These are phyloP conservation scores for Cryptosporidium ubiquitum DNA, from an alignment of 169 alveolate genomes.

Conservation along the genomic window DNA sequence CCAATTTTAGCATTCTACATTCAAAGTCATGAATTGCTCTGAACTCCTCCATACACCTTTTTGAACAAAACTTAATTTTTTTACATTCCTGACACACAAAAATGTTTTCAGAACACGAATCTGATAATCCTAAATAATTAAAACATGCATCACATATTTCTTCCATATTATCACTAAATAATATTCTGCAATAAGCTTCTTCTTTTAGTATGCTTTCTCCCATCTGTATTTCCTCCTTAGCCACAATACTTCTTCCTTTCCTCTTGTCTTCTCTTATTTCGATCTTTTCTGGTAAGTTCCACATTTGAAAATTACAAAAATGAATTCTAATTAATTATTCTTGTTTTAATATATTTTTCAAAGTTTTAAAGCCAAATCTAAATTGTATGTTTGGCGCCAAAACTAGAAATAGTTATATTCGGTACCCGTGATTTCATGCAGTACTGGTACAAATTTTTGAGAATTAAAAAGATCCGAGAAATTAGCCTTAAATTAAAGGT, in stretches of 20 bases:
- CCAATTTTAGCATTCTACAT: constrained; percentile 11
- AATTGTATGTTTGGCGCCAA: background rate
- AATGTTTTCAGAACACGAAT: background rate
- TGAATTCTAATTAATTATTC: background rate
- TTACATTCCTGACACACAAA: constrained; percentile 20
- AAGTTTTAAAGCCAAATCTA: background rate
- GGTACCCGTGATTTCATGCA: constrained; percentile 2
- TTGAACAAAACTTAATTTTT: constrained; percentile 31
- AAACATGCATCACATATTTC: constrained; percentile 38
- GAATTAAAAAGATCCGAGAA: background rate
- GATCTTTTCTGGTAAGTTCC: constrained; percentile 37
- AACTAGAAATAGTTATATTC: background rate
- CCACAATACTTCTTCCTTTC: constrained; percentile 49
- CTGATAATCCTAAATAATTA: background rate
- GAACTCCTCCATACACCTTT: constrained; percentile 9
- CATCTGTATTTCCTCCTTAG: constrained; percentile 15
- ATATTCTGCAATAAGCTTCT: constrained; percentile 13
- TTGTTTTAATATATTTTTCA: background rate
- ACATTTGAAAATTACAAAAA: background rate
- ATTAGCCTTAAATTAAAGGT: background rate
- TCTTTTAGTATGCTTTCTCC: constrained; percentile 38
- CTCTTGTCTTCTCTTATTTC: background rate
- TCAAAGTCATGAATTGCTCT: constrained; percentile 15
- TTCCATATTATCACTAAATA: constrained; percentile 7
- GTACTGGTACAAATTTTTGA: background rate